Conservation (phyloP, 1,139 yeast species). For the Lodderomyces margitis region DNA sequence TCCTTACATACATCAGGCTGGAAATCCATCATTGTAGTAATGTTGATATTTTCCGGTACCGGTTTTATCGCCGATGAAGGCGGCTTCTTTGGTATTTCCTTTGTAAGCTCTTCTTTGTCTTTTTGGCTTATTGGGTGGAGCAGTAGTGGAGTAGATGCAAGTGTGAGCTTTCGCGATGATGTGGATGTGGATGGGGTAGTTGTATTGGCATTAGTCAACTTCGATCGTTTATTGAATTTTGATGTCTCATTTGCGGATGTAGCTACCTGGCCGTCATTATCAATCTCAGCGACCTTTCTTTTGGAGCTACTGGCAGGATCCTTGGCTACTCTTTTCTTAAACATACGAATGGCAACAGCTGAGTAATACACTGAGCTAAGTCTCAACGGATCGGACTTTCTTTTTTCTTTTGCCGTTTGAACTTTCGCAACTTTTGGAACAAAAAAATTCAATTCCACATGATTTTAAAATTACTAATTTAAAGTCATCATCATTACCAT, state of each 20-base stretch:
- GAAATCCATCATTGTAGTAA: conserved; percentile 81
- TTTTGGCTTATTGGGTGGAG: not conserved
- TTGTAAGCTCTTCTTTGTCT: not conserved
- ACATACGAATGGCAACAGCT: conserved; percentile 25
- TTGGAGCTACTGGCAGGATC: conserved; percentile 3
- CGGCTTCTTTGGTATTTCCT: not conserved
- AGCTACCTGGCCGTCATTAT: conserved; percentile 1
- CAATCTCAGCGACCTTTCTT: conserved; percentile 3
- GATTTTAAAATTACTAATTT: not conserved
- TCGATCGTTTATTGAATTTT: conserved; percentile 1
- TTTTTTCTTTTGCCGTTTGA: not conserved
- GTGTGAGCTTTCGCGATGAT: not conserved
- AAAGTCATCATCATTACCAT: not conserved
- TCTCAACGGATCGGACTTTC: no score
- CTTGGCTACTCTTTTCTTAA: conserved; percentile 33
- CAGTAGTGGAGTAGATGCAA: conserved; percentile 12
- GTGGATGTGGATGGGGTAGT: not conserved
- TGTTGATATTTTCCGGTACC: conserved; percentile 53
- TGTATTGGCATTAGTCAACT: not conserved
- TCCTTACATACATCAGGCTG: conserved; percentile 97
- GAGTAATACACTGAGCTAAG: no score
- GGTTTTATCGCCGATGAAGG: conserved; percentile 19
- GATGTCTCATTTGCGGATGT: conserved; percentile 2
- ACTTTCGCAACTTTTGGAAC: not conserved
- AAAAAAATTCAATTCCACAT: not conserved